Evolutionary conservation across 345 rosid species (phyloP).

Genomic region (Barbarea vulgaris): DNA sequence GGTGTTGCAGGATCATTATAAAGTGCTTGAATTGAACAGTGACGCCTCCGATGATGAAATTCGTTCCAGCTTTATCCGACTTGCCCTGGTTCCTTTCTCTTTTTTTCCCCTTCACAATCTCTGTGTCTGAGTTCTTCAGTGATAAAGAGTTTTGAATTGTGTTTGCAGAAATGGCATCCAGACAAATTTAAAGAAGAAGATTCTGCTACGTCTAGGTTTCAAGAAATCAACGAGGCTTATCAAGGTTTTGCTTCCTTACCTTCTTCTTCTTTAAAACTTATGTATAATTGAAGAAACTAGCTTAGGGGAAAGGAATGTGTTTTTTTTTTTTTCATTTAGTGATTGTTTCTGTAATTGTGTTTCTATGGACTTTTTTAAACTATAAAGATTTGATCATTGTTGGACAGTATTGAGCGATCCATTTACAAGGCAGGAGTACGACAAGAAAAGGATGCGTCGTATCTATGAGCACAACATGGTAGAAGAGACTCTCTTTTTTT

Average conservation of each 20-base stretch:
- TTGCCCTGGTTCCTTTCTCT: conserved; percentile 62
- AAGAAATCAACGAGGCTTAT: conserved; percentile 97
- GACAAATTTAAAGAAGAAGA: conserved; percentile 75
- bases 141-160: background rate
- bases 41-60: conserved; percentile 88
- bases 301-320: background rate
- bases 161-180: conserved; percentile 91
- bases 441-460: conserved; percentile 62
- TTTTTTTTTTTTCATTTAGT: background rate
- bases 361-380: background rate
- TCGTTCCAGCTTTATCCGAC: conserved; percentile 92
- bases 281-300: background rate
- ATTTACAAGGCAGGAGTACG: conserved; percentile 68
- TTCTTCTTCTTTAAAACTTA: too few relatives aligned
- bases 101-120: background rate
- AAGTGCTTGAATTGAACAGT: conserved; percentile 74
- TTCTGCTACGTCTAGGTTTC: conserved; percentile 75
- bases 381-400: background rate
- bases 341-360: background rate
- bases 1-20: conserved; percentile 74
- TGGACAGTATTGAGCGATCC: conserved; percentile 82
- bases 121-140: background rate
- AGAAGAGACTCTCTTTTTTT: conserved; percentile 36
- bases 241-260: conserved; percentile 50
- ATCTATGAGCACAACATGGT: conserved; percentile 60